Evolutionary conservation across 257 asterid genomes (phyloP).

Genomic region (Coffea canephora): DNA sequence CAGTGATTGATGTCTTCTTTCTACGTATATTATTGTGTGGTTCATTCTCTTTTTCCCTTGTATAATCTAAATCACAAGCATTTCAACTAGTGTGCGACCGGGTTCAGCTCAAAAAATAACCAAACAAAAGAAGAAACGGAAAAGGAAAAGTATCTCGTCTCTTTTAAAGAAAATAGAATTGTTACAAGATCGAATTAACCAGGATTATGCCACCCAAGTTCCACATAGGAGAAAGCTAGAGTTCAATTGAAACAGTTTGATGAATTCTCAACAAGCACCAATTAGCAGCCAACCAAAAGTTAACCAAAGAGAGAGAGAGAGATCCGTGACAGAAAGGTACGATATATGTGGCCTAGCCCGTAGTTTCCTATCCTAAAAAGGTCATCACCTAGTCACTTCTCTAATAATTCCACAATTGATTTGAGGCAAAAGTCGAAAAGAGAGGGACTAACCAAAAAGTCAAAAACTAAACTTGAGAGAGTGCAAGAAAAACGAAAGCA

Average conservation of each 20-base stretch:
- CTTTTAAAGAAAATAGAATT: too few species aligned
- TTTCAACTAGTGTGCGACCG: too few species aligned
- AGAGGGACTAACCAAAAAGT: not conserved
- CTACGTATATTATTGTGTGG: too few species aligned
- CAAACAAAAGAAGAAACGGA: too few species aligned
- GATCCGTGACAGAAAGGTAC: not conserved
- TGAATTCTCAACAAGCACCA: not conserved
- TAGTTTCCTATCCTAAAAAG: not conserved
- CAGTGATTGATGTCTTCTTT: not conserved
- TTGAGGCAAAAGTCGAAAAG: not conserved
- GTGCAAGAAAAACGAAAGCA: not conserved
- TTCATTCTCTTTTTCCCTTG: not conserved
- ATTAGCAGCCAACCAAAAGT: not conserved
- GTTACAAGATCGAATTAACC: not conserved
- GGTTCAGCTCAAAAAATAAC: not conserved
- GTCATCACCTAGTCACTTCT: not conserved
- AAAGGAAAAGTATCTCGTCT: not conserved
- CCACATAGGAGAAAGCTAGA: not conserved
- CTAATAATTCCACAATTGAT: not conserved
- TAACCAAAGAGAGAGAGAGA: not conserved
- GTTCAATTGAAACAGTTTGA: not conserved
- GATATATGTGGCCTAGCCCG: not conserved
- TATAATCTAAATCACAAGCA: too few species aligned
- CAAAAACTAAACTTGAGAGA: not conserved
- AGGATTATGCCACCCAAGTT: not conserved